Evolutionary conservation across 192 early-diverging fungal genomes (phyloP).

Genomic region (Coemansia sp.): DNA sequence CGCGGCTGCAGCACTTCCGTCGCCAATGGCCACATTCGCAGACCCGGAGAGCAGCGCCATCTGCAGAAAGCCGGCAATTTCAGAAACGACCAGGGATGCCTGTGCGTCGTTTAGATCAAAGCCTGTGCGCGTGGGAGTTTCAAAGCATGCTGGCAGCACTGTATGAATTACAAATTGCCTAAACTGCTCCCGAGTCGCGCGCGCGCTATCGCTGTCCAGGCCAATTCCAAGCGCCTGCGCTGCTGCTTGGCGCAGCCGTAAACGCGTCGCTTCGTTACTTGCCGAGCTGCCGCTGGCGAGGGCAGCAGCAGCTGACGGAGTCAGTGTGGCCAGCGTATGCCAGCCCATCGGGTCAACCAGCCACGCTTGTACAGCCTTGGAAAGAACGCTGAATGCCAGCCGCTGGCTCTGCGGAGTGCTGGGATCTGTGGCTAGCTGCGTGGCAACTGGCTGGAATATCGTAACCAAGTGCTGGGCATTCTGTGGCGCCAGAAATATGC

Average conservation of each 20-base stretch:
- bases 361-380: constrained; percentile 48
- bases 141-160: constrained; percentile 73
- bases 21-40: constrained; percentile 26
- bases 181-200: constrained; percentile 53
- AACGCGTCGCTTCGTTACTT: constrained; percentile 3
- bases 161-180: constrained; percentile 73
- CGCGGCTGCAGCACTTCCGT: constrained; percentile 19
- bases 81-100: constrained; percentile 61
- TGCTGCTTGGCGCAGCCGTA: constrained; percentile 26
- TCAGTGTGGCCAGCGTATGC: constrained; percentile 48
- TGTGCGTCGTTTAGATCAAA: constrained; percentile 79
- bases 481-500: constrained; percentile 70
- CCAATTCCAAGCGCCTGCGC: constrained; percentile 25
- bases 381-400: constrained; percentile 37
- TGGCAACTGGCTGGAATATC: constrained; percentile 36
- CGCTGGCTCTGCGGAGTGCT: constrained; percentile 38
- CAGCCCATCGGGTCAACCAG: constrained; percentile 44
- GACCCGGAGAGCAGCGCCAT: constrained; percentile 46
- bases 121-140: constrained; percentile 67
- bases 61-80: constrained; percentile 52
- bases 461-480: constrained; percentile 46
- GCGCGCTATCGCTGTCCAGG: constrained; percentile 16
- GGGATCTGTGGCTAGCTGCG: constrained; percentile 27
- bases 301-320: constrained; percentile 30
- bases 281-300: constrained; percentile 17